phyloP scores from a whole-genome alignment of 2,329 filamentous ascomycete genomes.

The Pleochaeta shiraiana region DNA sequence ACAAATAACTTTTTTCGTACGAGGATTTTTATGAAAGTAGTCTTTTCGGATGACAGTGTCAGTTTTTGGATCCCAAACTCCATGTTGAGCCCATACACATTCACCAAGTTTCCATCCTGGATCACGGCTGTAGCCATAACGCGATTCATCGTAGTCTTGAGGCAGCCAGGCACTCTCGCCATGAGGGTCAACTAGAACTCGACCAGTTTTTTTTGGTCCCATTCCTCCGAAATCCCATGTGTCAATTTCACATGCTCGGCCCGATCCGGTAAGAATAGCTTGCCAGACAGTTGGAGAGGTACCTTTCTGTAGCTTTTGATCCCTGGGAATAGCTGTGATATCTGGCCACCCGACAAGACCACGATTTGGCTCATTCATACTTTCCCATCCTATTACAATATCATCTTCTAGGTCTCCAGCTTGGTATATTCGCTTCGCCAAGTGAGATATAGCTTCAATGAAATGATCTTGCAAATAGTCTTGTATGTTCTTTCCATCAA shows the following conservation, averaged over 20 bases:
- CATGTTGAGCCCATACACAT: conserved; percentile 93
- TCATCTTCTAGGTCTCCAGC: conserved; percentile 74
- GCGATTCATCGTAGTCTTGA: conserved; percentile 59
- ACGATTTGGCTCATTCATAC: conserved; percentile 81
- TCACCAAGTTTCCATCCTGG: conserved; percentile 80
- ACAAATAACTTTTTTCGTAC: conserved; percentile 49
- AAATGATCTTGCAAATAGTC: conserved; percentile 86
- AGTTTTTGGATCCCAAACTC: conserved; percentile 68
- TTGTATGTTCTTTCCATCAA: conserved; percentile 88
- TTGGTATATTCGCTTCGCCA: conserved; percentile 70
- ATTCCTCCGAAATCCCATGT: conserved; percentile 88
- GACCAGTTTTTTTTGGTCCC: conserved; percentile 77
- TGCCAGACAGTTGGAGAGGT: conserved; percentile 92
- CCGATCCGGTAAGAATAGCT: conserved; percentile 75
- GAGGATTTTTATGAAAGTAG: conserved; percentile 67
- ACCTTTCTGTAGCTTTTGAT: conserved; percentile 81
- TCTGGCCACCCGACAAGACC: conserved; percentile 72
- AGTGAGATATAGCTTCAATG: conserved; percentile 53
- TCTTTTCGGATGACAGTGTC: conserved; percentile 64
- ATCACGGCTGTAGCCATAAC: conserved; percentile 80
- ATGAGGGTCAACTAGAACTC: conserved; percentile 64
- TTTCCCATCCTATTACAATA: conserved; percentile 89
- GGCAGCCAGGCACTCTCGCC: conserved; percentile 73
- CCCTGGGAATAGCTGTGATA: conserved; percentile 57
- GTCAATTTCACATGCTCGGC: conserved; percentile 71